Conservation (phyloP, 2,329 filamentous ascomycete genomes). For the Fusarium sp. region DNA sequence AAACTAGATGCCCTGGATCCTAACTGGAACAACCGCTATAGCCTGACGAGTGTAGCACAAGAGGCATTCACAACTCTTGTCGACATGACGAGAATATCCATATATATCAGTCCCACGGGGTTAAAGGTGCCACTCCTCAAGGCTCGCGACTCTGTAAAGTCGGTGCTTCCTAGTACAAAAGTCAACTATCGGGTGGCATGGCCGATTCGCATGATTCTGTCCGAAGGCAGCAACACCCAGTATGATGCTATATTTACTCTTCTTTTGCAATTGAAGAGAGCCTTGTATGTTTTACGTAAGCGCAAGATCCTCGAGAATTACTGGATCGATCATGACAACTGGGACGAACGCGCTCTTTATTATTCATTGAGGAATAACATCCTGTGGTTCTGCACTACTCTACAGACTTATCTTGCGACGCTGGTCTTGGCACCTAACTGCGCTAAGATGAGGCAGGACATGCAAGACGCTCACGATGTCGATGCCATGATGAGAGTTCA, state of each 20-base stretch:
- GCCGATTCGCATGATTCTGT: conserved; percentile 77
- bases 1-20: conserved; percentile 70
- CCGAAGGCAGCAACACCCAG: conserved; percentile 66
- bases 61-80: conserved; percentile 71
- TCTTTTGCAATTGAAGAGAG: conserved; percentile 79
- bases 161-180: conserved; percentile 67
- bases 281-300: conserved; percentile 71
- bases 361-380: conserved; percentile 73
- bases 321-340: conserved; percentile 48
- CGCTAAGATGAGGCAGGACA: conserved; percentile 62
- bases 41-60: conserved; percentile 80
- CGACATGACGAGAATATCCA: conserved; percentile 69
- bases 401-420: conserved; percentile 80
- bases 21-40: conserved; percentile 83
- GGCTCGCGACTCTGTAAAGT: conserved; percentile 64
- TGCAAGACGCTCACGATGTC: conserved; percentile 74
- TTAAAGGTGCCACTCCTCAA: conserved; percentile 55
- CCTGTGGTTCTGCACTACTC: conserved; percentile 78
- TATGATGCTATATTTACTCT: conserved; percentile 81
- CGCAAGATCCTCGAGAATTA: conserved; percentile 56
- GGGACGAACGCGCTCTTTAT: conserved; percentile 59
- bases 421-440: conserved; percentile 74
- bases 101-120: conserved; percentile 58
- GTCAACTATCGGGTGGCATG: conserved; percentile 75
- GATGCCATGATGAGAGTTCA: conserved; percentile 83